These are phyloP conservation scores for Claviceps arundinis DNA, from an alignment of 2,329 filamentous ascomycete genomes.

Conservation along the genomic window DNA sequence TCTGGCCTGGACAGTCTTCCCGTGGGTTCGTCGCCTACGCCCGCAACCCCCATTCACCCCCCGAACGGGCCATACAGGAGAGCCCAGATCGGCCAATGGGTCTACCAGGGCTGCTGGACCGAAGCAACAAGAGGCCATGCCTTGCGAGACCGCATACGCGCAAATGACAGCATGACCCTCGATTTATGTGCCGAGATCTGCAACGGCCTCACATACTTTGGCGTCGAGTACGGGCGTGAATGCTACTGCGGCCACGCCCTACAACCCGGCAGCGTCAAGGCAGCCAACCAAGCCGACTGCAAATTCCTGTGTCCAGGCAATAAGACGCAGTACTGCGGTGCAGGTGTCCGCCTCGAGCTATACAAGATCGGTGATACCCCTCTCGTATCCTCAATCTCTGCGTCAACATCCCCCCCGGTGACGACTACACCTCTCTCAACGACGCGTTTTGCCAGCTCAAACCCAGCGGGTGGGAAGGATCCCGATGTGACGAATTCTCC, in stretches of 20 bases:
- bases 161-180: constrained; percentile 20
- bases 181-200: constrained; percentile 21
- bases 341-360: constrained; percentile 17
- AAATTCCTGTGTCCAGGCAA: constrained; percentile 23
- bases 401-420: background rate
- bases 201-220: constrained; percentile 20
- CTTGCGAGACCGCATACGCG: constrained; percentile 15
- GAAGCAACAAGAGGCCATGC: constrained; percentile 20
- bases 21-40: constrained; percentile 2
- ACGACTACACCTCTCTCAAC: background rate
- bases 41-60: constrained; percentile 8
- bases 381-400: background rate
- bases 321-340: constrained; percentile 18
- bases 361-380: constrained; percentile 16
- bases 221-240: constrained; percentile 24
- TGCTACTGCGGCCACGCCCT: constrained; percentile 24
- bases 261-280: constrained; percentile 13
- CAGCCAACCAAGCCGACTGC: constrained; percentile 20
- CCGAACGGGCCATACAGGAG: constrained; percentile 15
- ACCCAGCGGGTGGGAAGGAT: background rate
- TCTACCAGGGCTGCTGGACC: constrained; percentile 24
- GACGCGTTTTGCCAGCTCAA: background rate
- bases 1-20: background rate
- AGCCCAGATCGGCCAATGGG: constrained; percentile 15
- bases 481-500: background rate